Base-by-base conservation (phyloP, 2,329 filamentous ascomycete genomes). In the Sarocladiaceae sp. region DNA sequence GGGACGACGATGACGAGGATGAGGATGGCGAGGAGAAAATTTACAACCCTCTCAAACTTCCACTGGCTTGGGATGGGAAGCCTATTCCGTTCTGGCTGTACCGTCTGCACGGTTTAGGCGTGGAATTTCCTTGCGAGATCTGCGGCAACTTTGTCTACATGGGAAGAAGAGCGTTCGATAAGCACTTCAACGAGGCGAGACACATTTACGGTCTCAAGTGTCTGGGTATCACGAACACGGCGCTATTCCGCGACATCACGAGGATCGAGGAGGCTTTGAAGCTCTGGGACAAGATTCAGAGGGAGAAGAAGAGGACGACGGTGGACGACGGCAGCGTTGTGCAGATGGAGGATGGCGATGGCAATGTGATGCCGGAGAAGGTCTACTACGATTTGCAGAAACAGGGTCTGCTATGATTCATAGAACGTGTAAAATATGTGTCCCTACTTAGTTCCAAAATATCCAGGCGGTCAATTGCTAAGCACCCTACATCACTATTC, bases 111-210 rank as follows among this genome's bases (percentile, higher is more conserved):
- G 93, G 93, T 1, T 71, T 98, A 20, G 93, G 93, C 7, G 89
- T 95, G 11, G 93, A 98, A 56, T 95, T 96, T 54, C 76, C 85
- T 1, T 98, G 93, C 70, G 91, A 98, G 62, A 88, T 98, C 46
- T 98, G 93, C 59, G 93, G 93, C 45, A 97, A 97, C 65, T 96
- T 89, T 58, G 89, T 96, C n/a, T 97, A 97, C 69, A 96, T 95
- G 85, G 93, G 93, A 13, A 78, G 93, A 19, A 80, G 93, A 41
- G 90, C 90, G 1, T 98, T 96, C 56, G 93, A 98, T 61, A 98
- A 98, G 72, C 93, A 98, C 63, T 98, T 98, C 68, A 94, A 90
- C 53, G 93, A 98, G 64, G 82, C 87, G 7, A 74, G 89, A 44
- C 93, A 98, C 60, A 85, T 97, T 40, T 93, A 95, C 59, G 93